Evolutionary conservation across 257 asterid genomes (phyloP).

Genomic region (Solanum virginianum): DNA sequence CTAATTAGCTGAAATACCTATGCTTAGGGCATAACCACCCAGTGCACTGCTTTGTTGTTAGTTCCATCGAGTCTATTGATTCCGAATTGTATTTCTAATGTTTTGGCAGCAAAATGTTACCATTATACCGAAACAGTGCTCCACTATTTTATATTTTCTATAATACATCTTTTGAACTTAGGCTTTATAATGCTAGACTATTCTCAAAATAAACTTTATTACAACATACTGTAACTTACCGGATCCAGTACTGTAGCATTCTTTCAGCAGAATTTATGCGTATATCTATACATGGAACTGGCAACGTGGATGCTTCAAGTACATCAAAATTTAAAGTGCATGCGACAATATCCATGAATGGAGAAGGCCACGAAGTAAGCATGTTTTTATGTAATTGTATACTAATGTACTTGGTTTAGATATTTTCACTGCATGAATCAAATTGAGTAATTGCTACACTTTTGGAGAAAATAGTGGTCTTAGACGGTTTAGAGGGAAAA

Average conservation of each 20-base stretch:
- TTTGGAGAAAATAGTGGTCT: not conserved
- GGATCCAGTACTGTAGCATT: conserved; percentile 90
- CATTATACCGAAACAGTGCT: not conserved
- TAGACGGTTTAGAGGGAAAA: not conserved
- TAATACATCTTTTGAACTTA: not conserved
- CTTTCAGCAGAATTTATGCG: conserved; percentile 98
- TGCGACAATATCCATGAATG: conserved; percentile 27
- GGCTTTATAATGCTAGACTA: not conserved
- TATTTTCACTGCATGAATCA: not conserved
- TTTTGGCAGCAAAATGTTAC: not conserved
- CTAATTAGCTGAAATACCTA: not conserved
- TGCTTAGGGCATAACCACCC: not conserved
- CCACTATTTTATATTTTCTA: not conserved
- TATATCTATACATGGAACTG: conserved; percentile 62
- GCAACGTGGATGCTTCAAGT: conserved; percentile 32
- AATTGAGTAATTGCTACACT: not conserved
- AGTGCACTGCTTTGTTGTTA: not conserved
- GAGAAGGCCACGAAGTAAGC: conserved; percentile 60
- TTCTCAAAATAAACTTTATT: not conserved
- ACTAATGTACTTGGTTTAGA: not conserved
- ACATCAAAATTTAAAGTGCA: conserved; percentile 17
- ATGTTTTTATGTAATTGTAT: not conserved
- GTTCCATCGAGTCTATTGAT: not conserved
- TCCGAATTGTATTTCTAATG: not conserved
- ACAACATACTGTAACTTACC: conserved; percentile 41